A percentile compares a stretch with the other conserved stretches of the same genome.
phyloP scores from a whole-genome alignment of 306 rosid species.

The Pachyrhizus erosus region DNA sequence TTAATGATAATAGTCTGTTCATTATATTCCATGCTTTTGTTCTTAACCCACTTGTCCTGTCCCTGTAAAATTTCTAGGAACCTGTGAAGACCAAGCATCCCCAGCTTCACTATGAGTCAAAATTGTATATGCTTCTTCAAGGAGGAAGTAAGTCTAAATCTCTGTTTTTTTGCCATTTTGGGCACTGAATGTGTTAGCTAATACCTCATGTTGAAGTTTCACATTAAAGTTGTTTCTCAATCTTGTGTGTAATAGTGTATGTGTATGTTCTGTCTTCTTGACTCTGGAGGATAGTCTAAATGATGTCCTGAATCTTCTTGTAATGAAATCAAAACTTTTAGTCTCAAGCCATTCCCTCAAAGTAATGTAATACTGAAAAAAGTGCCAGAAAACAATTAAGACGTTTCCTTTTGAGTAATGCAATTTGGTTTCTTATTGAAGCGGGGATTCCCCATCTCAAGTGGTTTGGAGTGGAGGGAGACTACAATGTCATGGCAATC shows the following conservation, averaged over 20 bases:
- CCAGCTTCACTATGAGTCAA: constrained; percentile 98
- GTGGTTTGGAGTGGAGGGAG: constrained; percentile 99
- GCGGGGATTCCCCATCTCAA: constrained; percentile 98
- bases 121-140: constrained; percentile 98
- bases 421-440: constrained; percentile 55
- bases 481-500: constrained; percentile 92
- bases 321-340: constrained; percentile 14
- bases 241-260: not conserved
- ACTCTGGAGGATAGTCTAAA: constrained; percentile 28
- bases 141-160: constrained; percentile 88
- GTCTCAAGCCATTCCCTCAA: constrained; percentile 29
- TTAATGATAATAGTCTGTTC: constrained; percentile 11
- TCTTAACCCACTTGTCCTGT: constrained; percentile 7
- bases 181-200: not conserved
- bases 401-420: constrained; percentile 48
- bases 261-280: not conserved
- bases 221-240: constrained; percentile 29
- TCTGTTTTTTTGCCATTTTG: constrained; percentile 20
- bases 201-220: constrained; percentile 4
- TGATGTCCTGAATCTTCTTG: not conserved
- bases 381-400: constrained; percentile 20
- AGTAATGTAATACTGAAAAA: not conserved
- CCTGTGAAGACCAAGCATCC: constrained; percentile 98
- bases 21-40: constrained; percentile 24
- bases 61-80: constrained; percentile 63